phyloP scores from a whole-genome alignment of 371 early-diverging fungal genomes.

The Mucor racemosus region DNA sequence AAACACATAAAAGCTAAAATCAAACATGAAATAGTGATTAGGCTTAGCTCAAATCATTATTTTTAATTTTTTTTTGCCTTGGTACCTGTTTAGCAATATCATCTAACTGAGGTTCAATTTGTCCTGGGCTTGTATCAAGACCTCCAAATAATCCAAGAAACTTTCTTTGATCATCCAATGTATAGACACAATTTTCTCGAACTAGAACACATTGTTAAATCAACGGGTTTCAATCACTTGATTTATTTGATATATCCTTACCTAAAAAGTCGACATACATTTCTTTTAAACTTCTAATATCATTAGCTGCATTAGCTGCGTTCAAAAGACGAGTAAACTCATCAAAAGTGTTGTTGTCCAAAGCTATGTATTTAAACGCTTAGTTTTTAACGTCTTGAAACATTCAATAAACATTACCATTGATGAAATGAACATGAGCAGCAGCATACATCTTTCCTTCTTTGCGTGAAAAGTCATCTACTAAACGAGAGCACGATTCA shows the following conservation, averaged over 20 bases:
- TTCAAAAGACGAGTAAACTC: slow-evolving; percentile 51
- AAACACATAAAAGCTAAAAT: slow-evolving; percentile 68
- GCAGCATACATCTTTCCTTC: slow-evolving; percentile 73
- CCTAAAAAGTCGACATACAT: slow-evolving; percentile 78
- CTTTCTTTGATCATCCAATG: slow-evolving; percentile 71
- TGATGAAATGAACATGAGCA: slow-evolving; percentile 82
- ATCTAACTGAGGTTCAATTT: slow-evolving; percentile 67
- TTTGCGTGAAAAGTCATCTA: slow-evolving; percentile 75
- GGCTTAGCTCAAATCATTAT: neutral
- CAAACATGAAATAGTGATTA: neutral
- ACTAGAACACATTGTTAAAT: slow-evolving; percentile 44
- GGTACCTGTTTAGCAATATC: slow-evolving; percentile 74
- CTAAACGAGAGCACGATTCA: slow-evolving; percentile 75
- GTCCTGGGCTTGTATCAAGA: slow-evolving; percentile 32
- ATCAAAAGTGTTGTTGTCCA: slow-evolving; percentile 48
- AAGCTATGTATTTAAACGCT: slow-evolving; percentile 12
- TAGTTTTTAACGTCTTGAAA: neutral
- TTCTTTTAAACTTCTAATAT: slow-evolving; percentile 70
- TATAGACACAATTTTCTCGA: slow-evolving; percentile 82
- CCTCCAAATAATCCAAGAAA: slow-evolving; percentile 67
- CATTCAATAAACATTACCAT: slow-evolving; percentile 48
- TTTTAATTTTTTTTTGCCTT: slow-evolving; percentile 41
- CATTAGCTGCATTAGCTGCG: slow-evolving; percentile 52
- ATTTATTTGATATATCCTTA: slow-evolving; percentile 31
- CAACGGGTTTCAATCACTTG: neutral